These are phyloP conservation scores for Eutypa lata DNA, from an alignment of 2,329 filamentous ascomycete genomes.

Conservation along the genomic window DNA sequence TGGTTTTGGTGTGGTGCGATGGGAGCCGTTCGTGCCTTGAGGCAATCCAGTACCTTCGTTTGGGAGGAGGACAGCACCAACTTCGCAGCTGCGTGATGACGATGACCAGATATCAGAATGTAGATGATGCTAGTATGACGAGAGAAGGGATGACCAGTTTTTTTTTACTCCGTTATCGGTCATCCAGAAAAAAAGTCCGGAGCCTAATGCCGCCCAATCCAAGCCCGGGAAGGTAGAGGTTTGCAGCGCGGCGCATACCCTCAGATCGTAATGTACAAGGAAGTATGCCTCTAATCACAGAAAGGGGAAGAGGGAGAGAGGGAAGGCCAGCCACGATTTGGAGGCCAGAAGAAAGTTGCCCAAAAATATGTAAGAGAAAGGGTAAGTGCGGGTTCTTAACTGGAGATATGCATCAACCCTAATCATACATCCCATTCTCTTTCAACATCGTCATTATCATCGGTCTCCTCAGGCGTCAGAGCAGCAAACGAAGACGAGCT, in stretches of 20 bases:
- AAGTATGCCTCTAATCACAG: neutral
- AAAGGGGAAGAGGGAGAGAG: neutral
- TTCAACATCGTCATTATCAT: slow-evolving; percentile 28
- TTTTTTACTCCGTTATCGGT: neutral
- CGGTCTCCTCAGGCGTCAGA: slow-evolving; percentile 28
- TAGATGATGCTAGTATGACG: neutral
- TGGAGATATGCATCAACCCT: neutral
- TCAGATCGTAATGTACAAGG: neutral
- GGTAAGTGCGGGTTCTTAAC: slow-evolving; percentile 1
- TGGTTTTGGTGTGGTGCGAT: no score
- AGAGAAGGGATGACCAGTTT: neutral
- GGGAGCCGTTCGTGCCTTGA: no score
- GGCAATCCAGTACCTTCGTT: no score
- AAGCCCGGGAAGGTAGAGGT: neutral
- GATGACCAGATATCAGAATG: no score
- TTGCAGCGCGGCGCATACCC: neutral
- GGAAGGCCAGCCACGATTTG: neutral
- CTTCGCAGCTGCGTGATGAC: no score
- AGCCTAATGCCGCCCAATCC: neutral
- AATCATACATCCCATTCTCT: slow-evolving; percentile 33
- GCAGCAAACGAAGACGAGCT: slow-evolving; percentile 32
- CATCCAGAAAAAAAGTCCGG: neutral
- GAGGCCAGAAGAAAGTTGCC: neutral
- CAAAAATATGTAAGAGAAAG: slow-evolving; percentile 14
- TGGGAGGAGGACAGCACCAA: no score